A percentile compares a stretch with the other conserved stretches of the same genome.
Evolutionary conservation across 768 basidiomycete genomes (phyloP).

Genomic region (Agaricus blazei): DNA sequence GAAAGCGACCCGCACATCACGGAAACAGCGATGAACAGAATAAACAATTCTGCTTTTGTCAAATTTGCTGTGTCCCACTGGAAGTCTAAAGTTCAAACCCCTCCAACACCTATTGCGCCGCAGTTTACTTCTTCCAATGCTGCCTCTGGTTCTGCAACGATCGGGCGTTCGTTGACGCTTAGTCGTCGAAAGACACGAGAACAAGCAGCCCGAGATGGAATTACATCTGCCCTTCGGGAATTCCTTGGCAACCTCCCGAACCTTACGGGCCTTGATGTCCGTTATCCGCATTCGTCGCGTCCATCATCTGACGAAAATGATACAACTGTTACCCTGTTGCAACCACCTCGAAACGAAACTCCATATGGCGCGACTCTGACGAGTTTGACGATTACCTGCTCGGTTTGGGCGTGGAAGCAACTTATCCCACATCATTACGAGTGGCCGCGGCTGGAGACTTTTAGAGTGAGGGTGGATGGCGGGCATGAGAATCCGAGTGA

Average conservation of each 20-base stretch:
- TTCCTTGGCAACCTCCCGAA: not conserved
- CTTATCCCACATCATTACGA: not conserved
- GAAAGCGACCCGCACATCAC: not conserved
- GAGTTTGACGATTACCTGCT: conserved; percentile 1
- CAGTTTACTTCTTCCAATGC: not conserved
- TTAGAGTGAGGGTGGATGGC: not conserved
- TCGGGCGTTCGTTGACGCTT: not conserved
- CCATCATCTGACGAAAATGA: not conserved
- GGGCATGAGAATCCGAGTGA: conserved; percentile 2
- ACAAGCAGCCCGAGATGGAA: not conserved
- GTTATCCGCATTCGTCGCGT: not conserved
- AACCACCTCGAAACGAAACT: not conserved
- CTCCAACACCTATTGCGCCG: not conserved
- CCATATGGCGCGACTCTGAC: conserved; percentile 2
- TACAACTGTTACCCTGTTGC: conserved; percentile 1
- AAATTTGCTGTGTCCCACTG: not conserved
- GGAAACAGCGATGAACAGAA: not conserved
- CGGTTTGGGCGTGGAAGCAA: not conserved
- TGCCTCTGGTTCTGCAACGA: not conserved
- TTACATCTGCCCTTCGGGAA: not conserved
- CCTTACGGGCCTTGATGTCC: not conserved
- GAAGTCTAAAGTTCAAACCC: not conserved
- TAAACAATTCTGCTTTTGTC: not conserved
- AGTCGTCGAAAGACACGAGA: conserved; percentile 1
- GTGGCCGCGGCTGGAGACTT: not conserved